Conservation (phyloP, 2,329 filamentous ascomycete genomes). For the Coniella lustricola region DNA sequence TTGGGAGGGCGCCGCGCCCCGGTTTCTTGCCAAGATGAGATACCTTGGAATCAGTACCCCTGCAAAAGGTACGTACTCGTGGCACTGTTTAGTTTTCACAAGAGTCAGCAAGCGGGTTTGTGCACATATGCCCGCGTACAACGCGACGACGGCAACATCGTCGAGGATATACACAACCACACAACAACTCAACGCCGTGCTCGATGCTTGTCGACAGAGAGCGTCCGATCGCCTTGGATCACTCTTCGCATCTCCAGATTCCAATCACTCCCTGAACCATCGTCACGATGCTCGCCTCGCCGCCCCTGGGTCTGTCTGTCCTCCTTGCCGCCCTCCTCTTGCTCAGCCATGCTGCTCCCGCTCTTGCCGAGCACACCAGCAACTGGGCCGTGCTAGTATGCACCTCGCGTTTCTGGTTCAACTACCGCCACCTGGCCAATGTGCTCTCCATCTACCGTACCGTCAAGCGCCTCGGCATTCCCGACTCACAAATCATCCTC, state of each 20-base stretch:
- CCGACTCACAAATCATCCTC: slow-evolving; percentile 97
- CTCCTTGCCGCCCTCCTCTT: slow-evolving; percentile 43
- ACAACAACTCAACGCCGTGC: slow-evolving; percentile 8
- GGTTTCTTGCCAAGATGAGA: too few relatives aligned
- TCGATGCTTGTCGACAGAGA: too few relatives aligned
- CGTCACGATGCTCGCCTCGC: neutral
- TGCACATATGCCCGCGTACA: too few relatives aligned
- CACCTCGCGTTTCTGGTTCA: slow-evolving; percentile 99
- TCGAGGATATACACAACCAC: neutral
- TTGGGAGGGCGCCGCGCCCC: too few relatives aligned
- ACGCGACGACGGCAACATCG: neutral
- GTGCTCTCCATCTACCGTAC: slow-evolving; percentile 96
- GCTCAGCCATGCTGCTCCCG: slow-evolving; percentile 26
- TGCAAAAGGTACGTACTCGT: too few relatives aligned
- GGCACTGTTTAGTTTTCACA: too few relatives aligned
- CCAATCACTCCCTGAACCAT: slow-evolving; percentile 20
- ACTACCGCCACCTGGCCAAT: slow-evolving; percentile 97
- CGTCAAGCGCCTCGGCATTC: slow-evolving; percentile 94
- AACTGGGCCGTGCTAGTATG: slow-evolving; percentile 99
- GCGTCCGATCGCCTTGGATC: slow-evolving; percentile 8
- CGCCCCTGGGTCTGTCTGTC: slow-evolving; percentile 21
- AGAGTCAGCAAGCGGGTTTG: too few relatives aligned
- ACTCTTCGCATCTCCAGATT: slow-evolving; percentile 32
- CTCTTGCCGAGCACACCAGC: slow-evolving; percentile 75
- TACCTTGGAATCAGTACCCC: too few relatives aligned